Base-by-base conservation (phyloP, 2,329 filamentous ascomycete genomes). In the Alternaria tenuissima region DNA sequence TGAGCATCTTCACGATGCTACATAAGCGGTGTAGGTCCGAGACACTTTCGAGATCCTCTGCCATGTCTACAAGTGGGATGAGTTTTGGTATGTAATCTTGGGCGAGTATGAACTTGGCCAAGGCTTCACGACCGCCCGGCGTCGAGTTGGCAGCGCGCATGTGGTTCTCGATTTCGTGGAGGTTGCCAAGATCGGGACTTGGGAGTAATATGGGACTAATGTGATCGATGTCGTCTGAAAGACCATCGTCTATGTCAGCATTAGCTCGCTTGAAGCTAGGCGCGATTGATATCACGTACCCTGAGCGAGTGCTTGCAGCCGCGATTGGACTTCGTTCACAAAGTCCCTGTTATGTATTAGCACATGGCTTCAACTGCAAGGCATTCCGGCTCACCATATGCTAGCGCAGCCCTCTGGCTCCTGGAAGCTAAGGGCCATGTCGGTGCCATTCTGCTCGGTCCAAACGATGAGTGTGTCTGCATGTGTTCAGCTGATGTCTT, bases 371-470 rank as follows among this genome's bases (percentile, higher is more conserved):
- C n/a, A 57, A 14, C 9, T 49, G 18, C n/a, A 14, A 26, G 38
- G 20, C 26, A 20, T 48, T 55, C 24, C 47, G 47, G 60, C 77
- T 73, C 81, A 96, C 95, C 95, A 99, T 78, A 99, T 97, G 64
- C 89, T 85, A 20, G 91, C 88, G 80, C 95, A 99, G 46, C 94
- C 95, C 69, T 98, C 95, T 3, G 94, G 91, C 81, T 99, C 95
- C 79, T 99, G 95, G 75, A 99, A 99, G 77, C 94, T 97, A 65
- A 99, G 86, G 43, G 95, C 95, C 95, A 99, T 98, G 77, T 99
- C 95, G 57, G 94, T 89, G 59, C 91, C 91, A 81, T 89, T 95
- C 61, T 89, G 87, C 77, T 98, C 95, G 39, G 94, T 97, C 95
- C 95, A 99, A 62, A 99, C 94, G 64, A 99, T 98, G 62, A 99